These are phyloP conservation scores for Biancaea sappan DNA, from an alignment of 306 rosid species.

Conservation along the genomic window DNA sequence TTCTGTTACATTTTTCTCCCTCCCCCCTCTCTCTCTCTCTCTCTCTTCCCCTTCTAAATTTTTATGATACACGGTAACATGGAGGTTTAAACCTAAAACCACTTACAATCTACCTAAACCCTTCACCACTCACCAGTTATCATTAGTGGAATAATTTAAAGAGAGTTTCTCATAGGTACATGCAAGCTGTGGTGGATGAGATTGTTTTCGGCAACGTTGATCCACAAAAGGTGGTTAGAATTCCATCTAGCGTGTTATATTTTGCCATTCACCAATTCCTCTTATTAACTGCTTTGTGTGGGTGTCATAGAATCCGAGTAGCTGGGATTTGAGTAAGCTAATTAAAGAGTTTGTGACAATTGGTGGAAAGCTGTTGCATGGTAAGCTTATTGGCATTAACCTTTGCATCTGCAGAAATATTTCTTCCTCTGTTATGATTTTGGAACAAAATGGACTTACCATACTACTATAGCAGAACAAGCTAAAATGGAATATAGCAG, in stretches of 20 bases:
- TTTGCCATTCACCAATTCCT: slow-evolving; percentile 28
- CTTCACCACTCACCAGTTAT: neutral
- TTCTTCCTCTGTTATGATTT: slow-evolving; percentile 26
- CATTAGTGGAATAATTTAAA: slow-evolving; percentile 2
- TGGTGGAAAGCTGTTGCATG: slow-evolving; percentile 74
- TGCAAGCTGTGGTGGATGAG: slow-evolving; percentile 99
- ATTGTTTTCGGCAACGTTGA: slow-evolving; percentile 68
- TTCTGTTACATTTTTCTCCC: neutral
- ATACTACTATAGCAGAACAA: slow-evolving; percentile 25
- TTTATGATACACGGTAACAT: neutral
- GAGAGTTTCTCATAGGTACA: slow-evolving; percentile 63
- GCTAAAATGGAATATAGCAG: slow-evolving; percentile 54
- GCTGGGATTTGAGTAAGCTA: slow-evolving; percentile 83
- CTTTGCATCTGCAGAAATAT: slow-evolving; percentile 19
- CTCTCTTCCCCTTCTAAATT: neutral
- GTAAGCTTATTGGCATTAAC: slow-evolving; percentile 49
- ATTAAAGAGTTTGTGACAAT: slow-evolving; percentile 67
- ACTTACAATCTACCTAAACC: neutral
- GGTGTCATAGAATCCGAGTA: slow-evolving; percentile 74
- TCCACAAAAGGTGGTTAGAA: slow-evolving; percentile 64
- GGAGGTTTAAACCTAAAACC: neutral
- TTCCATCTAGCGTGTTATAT: slow-evolving; percentile 21
- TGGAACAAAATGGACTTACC: slow-evolving; percentile 26
- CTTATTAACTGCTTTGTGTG: slow-evolving; percentile 36
- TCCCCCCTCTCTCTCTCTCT: neutral